phyloP scores from a whole-genome alignment of 2,329 filamentous ascomycete genomes.

The Dryadomyces quercus-mongolicae region DNA sequence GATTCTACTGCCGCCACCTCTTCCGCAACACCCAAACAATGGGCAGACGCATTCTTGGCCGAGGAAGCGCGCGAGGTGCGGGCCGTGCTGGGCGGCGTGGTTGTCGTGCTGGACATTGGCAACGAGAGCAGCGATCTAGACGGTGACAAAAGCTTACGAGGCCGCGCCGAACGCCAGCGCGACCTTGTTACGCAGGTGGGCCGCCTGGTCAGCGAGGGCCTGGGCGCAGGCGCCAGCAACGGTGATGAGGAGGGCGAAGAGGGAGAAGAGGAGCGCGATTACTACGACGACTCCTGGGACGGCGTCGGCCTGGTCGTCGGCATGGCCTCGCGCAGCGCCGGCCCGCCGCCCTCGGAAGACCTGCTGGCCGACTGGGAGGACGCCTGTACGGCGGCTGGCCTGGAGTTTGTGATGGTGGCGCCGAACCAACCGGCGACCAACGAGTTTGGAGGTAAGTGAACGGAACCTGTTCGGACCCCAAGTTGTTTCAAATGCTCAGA shows the following conservation, averaged over 20 bases:
- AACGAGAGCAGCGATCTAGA: slow-evolving; percentile 4
- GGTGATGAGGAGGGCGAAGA: slow-evolving; percentile 20
- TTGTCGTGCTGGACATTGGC: slow-evolving; percentile 37
- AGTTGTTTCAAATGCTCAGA: not conserved
- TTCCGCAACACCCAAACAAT: slow-evolving; percentile 27
- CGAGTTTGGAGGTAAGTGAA: slow-evolving; percentile 43
- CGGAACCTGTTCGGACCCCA: not conserved
- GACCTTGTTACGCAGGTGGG: slow-evolving; percentile 40
- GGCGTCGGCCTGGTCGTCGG: slow-evolving; percentile 49
- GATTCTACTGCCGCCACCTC: not conserved
- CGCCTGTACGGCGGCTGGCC: slow-evolving; percentile 38
- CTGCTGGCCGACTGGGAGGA: slow-evolving; percentile 50
- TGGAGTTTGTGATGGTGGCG: slow-evolving; percentile 48
- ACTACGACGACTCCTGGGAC: slow-evolving; percentile 39
- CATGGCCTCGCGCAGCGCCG: slow-evolving; percentile 27
- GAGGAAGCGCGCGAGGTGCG: slow-evolving; percentile 52
- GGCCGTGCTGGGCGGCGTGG: slow-evolving; percentile 45
- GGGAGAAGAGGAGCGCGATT: slow-evolving; percentile 49
- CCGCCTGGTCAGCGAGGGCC: slow-evolving; percentile 48
- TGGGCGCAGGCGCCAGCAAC: slow-evolving; percentile 44
- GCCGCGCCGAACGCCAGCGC: slow-evolving; percentile 15
- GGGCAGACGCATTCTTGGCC: slow-evolving; percentile 46
- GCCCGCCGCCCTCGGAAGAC: slow-evolving; percentile 11
- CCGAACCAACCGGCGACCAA: slow-evolving; percentile 30
- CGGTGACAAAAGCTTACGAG: not conserved